Percentiles rank a stretch among this genome's conserved stretches.
Conservation (phyloP, 768 basidiomycete genomes). For the Lactifluus echinatus region DNA sequence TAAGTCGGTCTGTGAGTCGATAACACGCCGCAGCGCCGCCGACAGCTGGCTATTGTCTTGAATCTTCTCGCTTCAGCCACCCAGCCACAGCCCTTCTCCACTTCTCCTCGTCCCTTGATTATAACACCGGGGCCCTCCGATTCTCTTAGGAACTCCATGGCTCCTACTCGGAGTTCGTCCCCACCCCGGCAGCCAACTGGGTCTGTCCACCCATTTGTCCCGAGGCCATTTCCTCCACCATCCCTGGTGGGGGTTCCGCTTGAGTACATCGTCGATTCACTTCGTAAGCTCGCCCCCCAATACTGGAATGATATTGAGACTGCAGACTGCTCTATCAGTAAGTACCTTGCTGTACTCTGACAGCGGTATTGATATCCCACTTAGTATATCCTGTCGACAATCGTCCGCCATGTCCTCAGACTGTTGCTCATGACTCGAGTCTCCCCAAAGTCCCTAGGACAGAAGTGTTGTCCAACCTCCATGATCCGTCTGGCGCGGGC, state of each 20-base stretch:
- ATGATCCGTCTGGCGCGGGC: conserved; percentile 37
- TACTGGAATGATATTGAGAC: conserved; percentile 74
- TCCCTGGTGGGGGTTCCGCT: conserved; percentile 54
- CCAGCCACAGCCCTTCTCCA: background rate
- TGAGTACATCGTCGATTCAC: conserved; percentile 64
- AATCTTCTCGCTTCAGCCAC: background rate
- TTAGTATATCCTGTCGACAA: conserved; percentile 13
- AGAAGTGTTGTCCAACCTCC: conserved; percentile 22
- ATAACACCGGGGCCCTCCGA: background rate
- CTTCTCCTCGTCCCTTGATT: background rate
- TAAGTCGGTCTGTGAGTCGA: background rate
- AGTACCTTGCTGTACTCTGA: conserved; percentile 6
- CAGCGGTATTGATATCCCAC: background rate
- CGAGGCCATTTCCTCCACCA: conserved; percentile 57
- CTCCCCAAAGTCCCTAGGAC: conserved; percentile 6
- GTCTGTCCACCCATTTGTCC: conserved; percentile 36
- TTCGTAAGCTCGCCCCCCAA: conserved; percentile 53
- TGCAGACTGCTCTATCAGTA: conserved; percentile 73
- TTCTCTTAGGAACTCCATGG: conserved; percentile 8
- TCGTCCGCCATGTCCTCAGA: background rate
- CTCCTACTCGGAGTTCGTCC: conserved; percentile 9
- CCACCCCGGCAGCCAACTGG: conserved; percentile 16
- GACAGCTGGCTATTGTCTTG: conserved; percentile 3
- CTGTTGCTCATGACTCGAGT: background rate
- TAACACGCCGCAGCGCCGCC: background rate